These are phyloP conservation scores for Phyllosticta citribraziliensis DNA, from an alignment of 2,329 filamentous ascomycete genomes.

Conservation along the genomic window DNA sequence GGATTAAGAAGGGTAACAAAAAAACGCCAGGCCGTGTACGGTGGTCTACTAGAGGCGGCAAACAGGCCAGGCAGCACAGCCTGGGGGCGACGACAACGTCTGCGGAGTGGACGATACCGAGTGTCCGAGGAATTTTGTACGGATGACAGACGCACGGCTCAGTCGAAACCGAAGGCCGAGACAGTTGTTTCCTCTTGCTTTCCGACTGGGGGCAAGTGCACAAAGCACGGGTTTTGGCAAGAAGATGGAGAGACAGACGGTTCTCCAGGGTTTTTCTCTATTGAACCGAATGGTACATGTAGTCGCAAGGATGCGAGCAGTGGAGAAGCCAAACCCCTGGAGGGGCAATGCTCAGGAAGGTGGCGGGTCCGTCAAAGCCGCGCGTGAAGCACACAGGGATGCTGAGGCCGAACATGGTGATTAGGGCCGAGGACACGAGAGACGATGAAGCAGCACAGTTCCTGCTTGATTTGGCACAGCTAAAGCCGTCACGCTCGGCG, in stretches of 20 bases:
- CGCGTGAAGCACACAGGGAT: background rate
- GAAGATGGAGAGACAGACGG: background rate
- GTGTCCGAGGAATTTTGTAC: background rate
- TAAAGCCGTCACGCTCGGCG: background rate
- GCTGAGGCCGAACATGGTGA: background rate
- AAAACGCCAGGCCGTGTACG: background rate
- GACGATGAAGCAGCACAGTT: background rate
- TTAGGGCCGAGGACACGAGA: background rate
- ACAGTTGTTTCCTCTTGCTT: background rate
- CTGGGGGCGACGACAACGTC: background rate
- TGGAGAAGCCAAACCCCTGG: background rate
- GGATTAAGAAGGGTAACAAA: background rate
- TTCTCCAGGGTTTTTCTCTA: background rate
- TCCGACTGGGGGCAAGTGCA: background rate
- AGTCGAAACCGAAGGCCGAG: background rate
- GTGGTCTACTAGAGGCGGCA: background rate
- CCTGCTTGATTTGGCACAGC: background rate
- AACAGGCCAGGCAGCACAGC: background rate
- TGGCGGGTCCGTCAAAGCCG: background rate
- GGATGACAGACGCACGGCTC: background rate
- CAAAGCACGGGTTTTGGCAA: background rate
- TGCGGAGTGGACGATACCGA: background rate
- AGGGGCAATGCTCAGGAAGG: background rate
- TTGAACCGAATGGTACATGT: background rate
- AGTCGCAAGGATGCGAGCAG: background rate